Base-by-base conservation (phyloP, 1,284 basidiomycete genomes). In the Coniophora puteana region DNA sequence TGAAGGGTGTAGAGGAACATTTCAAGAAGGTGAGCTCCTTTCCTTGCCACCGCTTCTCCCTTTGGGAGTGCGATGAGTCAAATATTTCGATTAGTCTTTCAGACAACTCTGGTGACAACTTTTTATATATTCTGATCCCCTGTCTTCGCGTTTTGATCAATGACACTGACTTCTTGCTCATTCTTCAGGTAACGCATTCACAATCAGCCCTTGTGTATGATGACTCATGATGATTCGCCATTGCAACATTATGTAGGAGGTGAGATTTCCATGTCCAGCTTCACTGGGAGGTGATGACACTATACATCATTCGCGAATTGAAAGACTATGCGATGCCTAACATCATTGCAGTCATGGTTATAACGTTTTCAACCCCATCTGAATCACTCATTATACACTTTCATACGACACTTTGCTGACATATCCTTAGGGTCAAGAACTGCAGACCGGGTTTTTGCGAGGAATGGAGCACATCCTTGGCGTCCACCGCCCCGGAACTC, bases 21-120 rank as follows among this genome's bases (percentile, higher is more conserved):
- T 88, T 79, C 81, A 61, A 67, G 53, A 75, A 86, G 78, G 86
- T 87, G 56, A 58, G 83, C 72, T 20, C 41, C 39, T 47, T 42
- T 43, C 37, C 49, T 43, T 47, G 22, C 36, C 39, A 24, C 28
- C 36, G 40, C 20, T 38, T 31, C 33, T 43, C 24, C 38, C 51
- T 46, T n/a, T 47, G 26, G 28, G 25, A 36, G 27, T 48, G 59
- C 72, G 85, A 87, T 86, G 84, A 76, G 64, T 68, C 72, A 74
- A 21, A 43, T 26, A 45, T 49, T 47, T 74, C 81, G 85, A 88
- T 89, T 89, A 88, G 85, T 89, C 86, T 89, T 88, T 63, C 83
- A 87, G 86, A 89, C 80, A 55, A 46, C 51, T 48, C 74, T 83
- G 82, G 80, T 83, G 83, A 76, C 62, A 74, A 57, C 51, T 58